Base-by-base conservation (phyloP, 345 rosid species). In the Acer campestre region DNA sequence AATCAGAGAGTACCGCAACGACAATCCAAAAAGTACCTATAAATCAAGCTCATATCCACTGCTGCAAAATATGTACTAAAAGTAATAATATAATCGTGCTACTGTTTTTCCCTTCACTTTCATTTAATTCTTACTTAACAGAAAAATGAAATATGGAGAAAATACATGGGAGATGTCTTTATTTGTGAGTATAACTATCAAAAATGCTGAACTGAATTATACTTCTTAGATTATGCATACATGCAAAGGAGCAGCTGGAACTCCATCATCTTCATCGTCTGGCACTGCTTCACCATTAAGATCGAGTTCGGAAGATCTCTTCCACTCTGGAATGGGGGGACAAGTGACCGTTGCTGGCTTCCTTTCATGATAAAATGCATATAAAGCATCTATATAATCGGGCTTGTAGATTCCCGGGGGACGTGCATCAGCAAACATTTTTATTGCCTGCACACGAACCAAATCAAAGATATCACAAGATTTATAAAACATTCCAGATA, bases 331-430 rank as follows among this genome's bases (percentile, higher is more conserved):
- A 81, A 94, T 94, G 76, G 88, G 63, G 13, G 99, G 99, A 78
- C 93, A 97, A 69, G 74, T 69, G 66, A 90, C 81, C 80, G 73
- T 84, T 20, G 90, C 93, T 63, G 98, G 98, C 86, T 83, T 94
- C 79, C 82, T 91, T 80, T 97, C 99, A 59, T 97, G 99, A 89
- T 97, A 97, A 83, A 89, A 93, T n/a, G 86, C 70, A 66, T 92
- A 94, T 55, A 97, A 80, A 61, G 93, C 92, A 78, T 93, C 93
- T 68, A 97, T 90, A 73, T 97, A 97, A 46, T 94, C 98, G 1
- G 93, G 88, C 84, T 97, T 97, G 79, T 97, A 97, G 48, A 97
- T 97, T 78, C 99, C 99, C 27, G 99, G 99, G 72, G 98, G 98
- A 2, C 98, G 99, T 71, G 95, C 96, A 20, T 90, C 94, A 6